Evolutionary conservation across 805 yeast genomes (phyloP), one percentile per base, ranked within the genome.

Genomic region (Candida caryicola): DNA sequence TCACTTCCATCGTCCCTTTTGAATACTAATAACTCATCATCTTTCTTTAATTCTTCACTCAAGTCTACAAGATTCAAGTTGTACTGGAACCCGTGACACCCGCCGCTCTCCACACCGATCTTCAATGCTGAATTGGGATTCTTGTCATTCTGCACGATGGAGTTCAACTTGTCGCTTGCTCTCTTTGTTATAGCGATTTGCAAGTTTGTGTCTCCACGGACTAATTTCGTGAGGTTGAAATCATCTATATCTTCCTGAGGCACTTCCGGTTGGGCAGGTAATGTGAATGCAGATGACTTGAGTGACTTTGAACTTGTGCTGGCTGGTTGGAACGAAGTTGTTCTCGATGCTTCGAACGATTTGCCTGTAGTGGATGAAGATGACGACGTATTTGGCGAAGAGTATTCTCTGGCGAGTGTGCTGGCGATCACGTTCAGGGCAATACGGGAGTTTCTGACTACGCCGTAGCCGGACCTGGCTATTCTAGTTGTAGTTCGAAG

Each of bases 41-140:
- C 62, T 2, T 49, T 52, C 26, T 46, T 46, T 12, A 66, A 50
- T 35, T 68, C 75, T 23, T 60, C 51, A 4, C 43, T 40, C 30
- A 66, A 47, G 41, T 74, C 73, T 3, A 80, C 72, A 31, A 93
- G 69, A 37, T 79, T 74, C 53, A 93, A 66, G 46, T 83, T 75
- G 56, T 93, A 93, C 61, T 93, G 98, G 62, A 87, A 93, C 14
- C 99, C 99, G 60, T 93, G 99, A 59, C 99, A 93, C 1, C 99
- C 99, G 7, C 99, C 99, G 54, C 95, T 84, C 51, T 89, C 96
- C 7, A 93, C 97, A 9, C 72, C 66, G 3, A 91, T 77, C 36
- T 84, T 69, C 14, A 91, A 65, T 0, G 88, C 87, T n/a, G 80
- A 52, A 23, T 78, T 64, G 1, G 79, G 77, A 37, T 81, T 74